Percentiles rank a stretch among this genome's conserved stretches.
Evolutionary conservation across 2,329 filamentous ascomycete genomes (phyloP).

Genomic region (Aspergillus fischeri): DNA sequence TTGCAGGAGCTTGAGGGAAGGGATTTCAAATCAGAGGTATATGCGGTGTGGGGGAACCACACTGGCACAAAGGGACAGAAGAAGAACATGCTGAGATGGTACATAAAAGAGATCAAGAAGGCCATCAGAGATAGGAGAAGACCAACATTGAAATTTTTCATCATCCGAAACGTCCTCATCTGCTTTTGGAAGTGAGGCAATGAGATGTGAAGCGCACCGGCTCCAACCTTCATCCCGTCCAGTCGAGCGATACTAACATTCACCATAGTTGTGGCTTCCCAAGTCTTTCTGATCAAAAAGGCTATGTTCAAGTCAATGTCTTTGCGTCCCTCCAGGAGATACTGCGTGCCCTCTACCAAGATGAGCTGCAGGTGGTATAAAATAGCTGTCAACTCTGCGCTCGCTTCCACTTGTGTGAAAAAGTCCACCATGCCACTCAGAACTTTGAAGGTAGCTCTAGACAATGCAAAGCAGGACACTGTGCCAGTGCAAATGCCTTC

Average conservation of each 20-base stretch:
- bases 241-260: constrained; percentile 5
- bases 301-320: constrained; percentile 3
- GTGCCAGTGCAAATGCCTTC: constrained; percentile 5
- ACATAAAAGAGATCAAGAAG: constrained; percentile 7
- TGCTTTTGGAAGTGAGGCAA: constrained; percentile 8
- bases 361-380: constrained; percentile 1
- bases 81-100: constrained; percentile 8
- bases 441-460: not conserved
- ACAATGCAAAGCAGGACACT: constrained; percentile 5
- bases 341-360: constrained; percentile 5
- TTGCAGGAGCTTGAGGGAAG: no score
- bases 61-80: constrained; percentile 7
- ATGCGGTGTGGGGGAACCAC: not conserved
- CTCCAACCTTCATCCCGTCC: constrained; percentile 5
- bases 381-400: constrained; percentile 4
- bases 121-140: not conserved
- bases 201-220: constrained; percentile 12
- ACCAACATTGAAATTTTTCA: not conserved
- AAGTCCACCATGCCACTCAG: constrained; percentile 1
- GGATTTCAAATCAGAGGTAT: no score
- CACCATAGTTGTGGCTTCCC: constrained; percentile 14
- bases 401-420: not conserved
- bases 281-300: constrained; percentile 10
- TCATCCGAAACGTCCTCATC: constrained; percentile 6
- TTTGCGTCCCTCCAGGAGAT: constrained; percentile 1